Evolutionary conservation across 177 flowering plant genomes (phyloP), one percentile per base, ranked within the genome.

Genomic region (Tripterygium wilfordii): DNA sequence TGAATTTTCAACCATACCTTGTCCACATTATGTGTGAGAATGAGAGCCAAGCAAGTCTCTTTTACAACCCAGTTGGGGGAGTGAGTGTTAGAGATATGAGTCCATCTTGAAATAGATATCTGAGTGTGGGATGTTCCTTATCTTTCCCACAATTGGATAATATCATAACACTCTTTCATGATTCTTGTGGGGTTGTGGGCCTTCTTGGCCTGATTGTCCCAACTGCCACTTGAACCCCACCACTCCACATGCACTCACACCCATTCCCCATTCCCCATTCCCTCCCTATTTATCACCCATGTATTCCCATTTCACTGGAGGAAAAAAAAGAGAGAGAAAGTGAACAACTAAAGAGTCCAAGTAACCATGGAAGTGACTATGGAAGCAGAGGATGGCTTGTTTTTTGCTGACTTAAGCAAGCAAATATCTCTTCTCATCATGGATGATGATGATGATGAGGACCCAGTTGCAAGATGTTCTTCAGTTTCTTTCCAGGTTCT

Each of bases 361-460:
- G 10, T 15, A 35, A 35, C 1, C 21, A 66, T 66, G 68, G 69
- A 61, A 57, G 54, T 62, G 15, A 53, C 50, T 29, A 42, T 63
- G 50, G 81, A 76, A 23, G 29, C 71, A 7, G 88, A 82, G 38
- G 84, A 82, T 68, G 88, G 76, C 60, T 54, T 70, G 50, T 76
- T 72, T 56, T 82, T 71, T 64, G 80, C 80, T 46, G 84, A 82
- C 53, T 54, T 82, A 29, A 79, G 74, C 72, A 74, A 64, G 67
- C 84, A 70, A 50, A 85, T 90, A 29, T 70, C 96, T 26, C 84
- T 87, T 36, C 72, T 90, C 3, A 76, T 90, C 66, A 79, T 75
- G 87, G 98, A 90, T 21, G 97, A 89, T 30, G n/a, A n/a, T n/a
- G n/a, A n/a, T n/a, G 89, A 79, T 10, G 72, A 80, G 2, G 71